A percentile compares a stretch with the other conserved stretches of the same genome.
These are phyloP conservation scores for Metschnikowia reukaufii DNA, from an alignment of 805 yeast genomes.

Conservation along the genomic window DNA sequence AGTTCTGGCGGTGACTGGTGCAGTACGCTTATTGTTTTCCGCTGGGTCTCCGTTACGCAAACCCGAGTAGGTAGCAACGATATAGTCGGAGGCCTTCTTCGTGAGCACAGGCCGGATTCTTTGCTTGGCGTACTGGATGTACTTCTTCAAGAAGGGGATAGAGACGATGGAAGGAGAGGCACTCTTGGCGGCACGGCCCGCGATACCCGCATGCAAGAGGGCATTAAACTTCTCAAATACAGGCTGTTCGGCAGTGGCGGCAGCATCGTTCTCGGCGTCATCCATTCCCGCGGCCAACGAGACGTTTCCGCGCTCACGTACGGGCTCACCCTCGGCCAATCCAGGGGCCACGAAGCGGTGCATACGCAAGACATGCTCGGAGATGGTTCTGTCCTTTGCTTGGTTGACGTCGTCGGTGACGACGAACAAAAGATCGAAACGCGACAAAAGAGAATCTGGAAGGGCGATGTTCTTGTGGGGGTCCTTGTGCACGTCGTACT, in stretches of 20 bases:
- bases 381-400: conserved; percentile 76
- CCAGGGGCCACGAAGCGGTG: conserved; percentile 90
- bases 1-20: conserved; percentile 98
- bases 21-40: conserved; percentile 67
- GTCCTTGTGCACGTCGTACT: conserved; percentile 91
- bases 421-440: conserved; percentile 92
- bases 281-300: conserved; percentile 81
- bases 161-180: conserved; percentile 46
- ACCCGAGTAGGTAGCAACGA: conserved; percentile 76
- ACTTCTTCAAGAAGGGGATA: conserved; percentile 85
- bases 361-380: conserved; percentile 93
- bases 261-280: conserved; percentile 48
- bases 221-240: conserved; percentile 86
- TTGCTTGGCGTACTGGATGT: conserved; percentile 90
- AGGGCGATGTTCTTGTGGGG: conserved; percentile 96
- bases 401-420: conserved; percentile 95
- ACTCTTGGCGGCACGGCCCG: conserved; percentile 22
- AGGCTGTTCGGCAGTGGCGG: conserved; percentile 51
- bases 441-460: conserved; percentile 93
- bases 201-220: conserved; percentile 76
- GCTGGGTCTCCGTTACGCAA: conserved; percentile 69
- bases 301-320: conserved; percentile 70
- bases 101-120: conserved; percentile 81
- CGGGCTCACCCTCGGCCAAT: conserved; percentile 87
- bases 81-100: conserved; percentile 71